These are phyloP conservation scores for Pigoraptor vietnamica DNA, from an alignment of 78 protist genomes.

Conservation along the genomic window DNA sequence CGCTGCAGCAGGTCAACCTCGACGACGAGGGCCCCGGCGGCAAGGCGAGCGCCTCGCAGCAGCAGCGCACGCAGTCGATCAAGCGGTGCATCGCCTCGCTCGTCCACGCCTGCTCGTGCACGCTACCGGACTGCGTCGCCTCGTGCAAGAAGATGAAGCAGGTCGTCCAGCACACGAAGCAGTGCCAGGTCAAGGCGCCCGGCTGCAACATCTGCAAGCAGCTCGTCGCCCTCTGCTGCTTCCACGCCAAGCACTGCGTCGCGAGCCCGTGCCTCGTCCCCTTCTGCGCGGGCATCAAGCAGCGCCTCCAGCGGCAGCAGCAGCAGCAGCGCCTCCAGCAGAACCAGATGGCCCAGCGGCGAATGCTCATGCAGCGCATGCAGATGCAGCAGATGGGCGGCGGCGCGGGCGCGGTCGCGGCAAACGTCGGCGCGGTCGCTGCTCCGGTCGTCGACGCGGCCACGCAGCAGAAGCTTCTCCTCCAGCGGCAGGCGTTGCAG, in stretches of 20 bases:
- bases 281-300: background rate
- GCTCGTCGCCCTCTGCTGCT: background rate
- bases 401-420: too few relatives aligned
- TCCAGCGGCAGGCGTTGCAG: too few relatives aligned
- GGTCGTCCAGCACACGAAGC: background rate
- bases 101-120: slow-evolving; percentile 14
- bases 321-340: background rate
- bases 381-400: too few relatives aligned
- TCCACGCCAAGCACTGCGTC: slow-evolving; percentile 26
- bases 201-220: slow-evolving; percentile 10
- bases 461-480: too few relatives aligned
- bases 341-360: background rate
- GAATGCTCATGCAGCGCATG: background rate
- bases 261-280: background rate
- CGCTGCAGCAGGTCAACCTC: background rate
- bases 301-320: background rate
- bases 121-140: background rate
- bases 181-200: slow-evolving; percentile 7
- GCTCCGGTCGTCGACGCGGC: too few relatives aligned
- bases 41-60: background rate
- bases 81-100: background rate
- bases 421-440: too few relatives aligned
- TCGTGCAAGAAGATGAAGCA: slow-evolving; percentile 13
- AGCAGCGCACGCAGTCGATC: background rate
- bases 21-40: background rate